Conservation (phyloP, 441 rosid species). For the Viola pubescens region DNA sequence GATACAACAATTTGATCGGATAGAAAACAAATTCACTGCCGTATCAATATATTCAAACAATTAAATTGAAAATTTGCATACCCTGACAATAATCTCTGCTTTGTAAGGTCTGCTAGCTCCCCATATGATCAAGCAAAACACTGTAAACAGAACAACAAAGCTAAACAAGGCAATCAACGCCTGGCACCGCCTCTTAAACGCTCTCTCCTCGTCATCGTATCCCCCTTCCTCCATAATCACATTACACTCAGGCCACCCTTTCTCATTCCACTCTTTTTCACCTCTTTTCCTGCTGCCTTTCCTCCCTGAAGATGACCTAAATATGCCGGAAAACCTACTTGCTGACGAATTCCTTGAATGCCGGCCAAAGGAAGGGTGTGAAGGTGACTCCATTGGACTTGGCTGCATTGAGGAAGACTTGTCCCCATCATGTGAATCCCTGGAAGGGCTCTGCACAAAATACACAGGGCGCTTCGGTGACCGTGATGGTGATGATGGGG, state of each 20-base stretch:
- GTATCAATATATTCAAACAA: no score
- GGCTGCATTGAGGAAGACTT: constrained; percentile 69
- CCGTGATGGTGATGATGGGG: constrained; percentile 55
- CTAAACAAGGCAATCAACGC: constrained; percentile 47
- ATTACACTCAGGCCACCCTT: constrained; percentile 82
- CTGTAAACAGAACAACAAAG: constrained; percentile 55
- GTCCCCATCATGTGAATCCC: constrained; percentile 74
- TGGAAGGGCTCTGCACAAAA: constrained; percentile 76
- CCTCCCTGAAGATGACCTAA: constrained; percentile 64
- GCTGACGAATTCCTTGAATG: constrained; percentile 80
- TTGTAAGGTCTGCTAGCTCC: constrained; percentile 84
- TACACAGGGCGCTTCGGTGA: constrained; percentile 62
- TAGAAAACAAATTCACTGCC: background rate
- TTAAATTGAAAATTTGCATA: constrained; percentile 14
- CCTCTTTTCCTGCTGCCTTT: constrained; percentile 45
- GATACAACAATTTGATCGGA: background rate
- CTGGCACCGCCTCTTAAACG: constrained; percentile 50
- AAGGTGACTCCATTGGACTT: constrained; percentile 75
- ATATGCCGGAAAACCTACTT: constrained; percentile 73
- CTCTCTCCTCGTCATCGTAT: constrained; percentile 57
- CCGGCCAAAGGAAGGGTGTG: constrained; percentile 66
- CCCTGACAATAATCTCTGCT: constrained; percentile 61
- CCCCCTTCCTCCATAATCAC: constrained; percentile 74
- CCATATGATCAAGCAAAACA: constrained; percentile 86
- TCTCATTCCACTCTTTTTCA: constrained; percentile 70